phyloP scores from a whole-genome alignment of 176 grass and related monocot species.

The Lolium multiflorum region DNA sequence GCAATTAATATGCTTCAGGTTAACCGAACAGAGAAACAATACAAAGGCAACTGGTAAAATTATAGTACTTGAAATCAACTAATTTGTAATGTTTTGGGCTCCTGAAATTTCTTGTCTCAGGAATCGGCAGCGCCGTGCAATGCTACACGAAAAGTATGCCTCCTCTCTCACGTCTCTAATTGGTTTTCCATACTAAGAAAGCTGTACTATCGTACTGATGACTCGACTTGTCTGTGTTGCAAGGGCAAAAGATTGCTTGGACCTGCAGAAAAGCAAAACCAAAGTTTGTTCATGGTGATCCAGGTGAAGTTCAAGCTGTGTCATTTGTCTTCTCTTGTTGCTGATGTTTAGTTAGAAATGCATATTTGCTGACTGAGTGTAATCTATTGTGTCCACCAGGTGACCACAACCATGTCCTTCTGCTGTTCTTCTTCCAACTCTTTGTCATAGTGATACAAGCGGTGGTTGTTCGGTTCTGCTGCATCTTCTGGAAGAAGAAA shows the following conservation, averaged over 20 bases:
- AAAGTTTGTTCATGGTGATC: conserved; percentile 47
- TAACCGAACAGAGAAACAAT: conserved; percentile 5
- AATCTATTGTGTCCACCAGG: conserved; percentile 37
- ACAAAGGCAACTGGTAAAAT: not conserved
- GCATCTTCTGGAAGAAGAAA: conserved; percentile 81
- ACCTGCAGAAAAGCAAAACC: conserved; percentile 56
- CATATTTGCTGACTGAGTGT: conserved; percentile 8
- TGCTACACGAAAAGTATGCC: conserved; percentile 65
- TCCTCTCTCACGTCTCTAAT: conserved; percentile 27
- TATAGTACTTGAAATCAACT: conserved; percentile 18
- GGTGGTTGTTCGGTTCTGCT: conserved; percentile 61
- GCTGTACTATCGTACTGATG: not conserved
- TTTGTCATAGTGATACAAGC: conserved; percentile 56
- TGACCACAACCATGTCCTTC: conserved; percentile 43
- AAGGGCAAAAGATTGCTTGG: conserved; percentile 67
- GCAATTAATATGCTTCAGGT: not conserved
- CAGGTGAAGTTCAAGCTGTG: conserved; percentile 42
- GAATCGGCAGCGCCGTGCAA: conserved; percentile 54
- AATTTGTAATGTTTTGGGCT: not conserved
- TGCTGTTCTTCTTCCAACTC: conserved; percentile 58
- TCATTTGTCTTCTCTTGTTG: conserved; percentile 3
- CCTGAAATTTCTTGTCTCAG: conserved; percentile 53
- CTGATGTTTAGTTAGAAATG: conserved; percentile 1
- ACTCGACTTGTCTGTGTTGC: conserved; percentile 34
- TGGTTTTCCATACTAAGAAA: not conserved